Evolutionary conservation across 2,329 filamentous ascomycete species (phyloP), one percentile per base, ranked within the genome.

Genomic region (Blastomyces percursus): DNA sequence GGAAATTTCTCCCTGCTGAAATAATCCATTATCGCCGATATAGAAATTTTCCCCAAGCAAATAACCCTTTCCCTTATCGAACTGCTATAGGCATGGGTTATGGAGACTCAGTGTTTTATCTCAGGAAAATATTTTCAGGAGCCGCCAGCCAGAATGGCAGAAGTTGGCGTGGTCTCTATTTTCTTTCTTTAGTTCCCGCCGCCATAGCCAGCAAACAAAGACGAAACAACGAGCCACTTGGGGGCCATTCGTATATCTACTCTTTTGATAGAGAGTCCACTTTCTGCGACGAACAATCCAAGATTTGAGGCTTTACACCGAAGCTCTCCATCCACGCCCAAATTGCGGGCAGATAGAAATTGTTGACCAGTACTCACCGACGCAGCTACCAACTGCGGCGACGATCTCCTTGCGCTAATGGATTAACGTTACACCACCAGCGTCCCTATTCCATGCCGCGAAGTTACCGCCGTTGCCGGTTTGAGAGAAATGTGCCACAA

Each of bases 341-440:
- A 61, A 72, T 67, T 2, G 65, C 61, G 62, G 69, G 12, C 61
- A 70, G 62, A 73, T 64, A 2, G 67, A 73, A 63, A 63, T 64
- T 21, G 48, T 62, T 2, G 73, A 73, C 60, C 51, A 69, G 55
- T 64, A 56, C n/a, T 27, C 51, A 14, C 21, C 11, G 1, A 55
- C 2, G 3, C 8, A 48, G 2, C 64, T 73, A 32, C 57, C 57
- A 48, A 42, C 40, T 6, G 40, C 44, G 72, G 64, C 67, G 59
- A 63, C 16, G 46, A 59, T n/a, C n/a, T n/a, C n/a, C n/a, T n/a
- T n/a, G n/a, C n/a, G n/a, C n/a, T n/a, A n/a, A n/a, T n/a, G n/a
- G n/a, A n/a, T n/a, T n/a, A n/a, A n/a, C n/a, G n/a, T n/a, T n/a
- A n/a, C n/a, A n/a, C n/a, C n/a, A n/a, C n/a, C n/a, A n/a, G n/a